Evolutionary conservation across 2,329 filamentous ascomycete genomes (phyloP), one percentile per base, ranked within the genome.

Genomic region (Colletotrichum karsti): DNA sequence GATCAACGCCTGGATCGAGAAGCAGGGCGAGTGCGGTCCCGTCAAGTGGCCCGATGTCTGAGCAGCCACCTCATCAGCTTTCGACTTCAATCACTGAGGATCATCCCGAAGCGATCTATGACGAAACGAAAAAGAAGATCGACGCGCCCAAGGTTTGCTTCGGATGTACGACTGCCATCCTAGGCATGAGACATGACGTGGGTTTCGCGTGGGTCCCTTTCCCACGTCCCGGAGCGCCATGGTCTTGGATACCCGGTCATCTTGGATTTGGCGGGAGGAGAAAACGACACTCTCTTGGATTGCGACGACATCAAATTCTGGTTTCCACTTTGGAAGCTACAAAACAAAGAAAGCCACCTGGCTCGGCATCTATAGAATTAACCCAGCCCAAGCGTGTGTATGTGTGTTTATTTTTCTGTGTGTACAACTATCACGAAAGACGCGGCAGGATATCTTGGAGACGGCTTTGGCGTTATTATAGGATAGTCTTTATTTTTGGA

Each of bases 1-100:
- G 70, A 84, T 85, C 63, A 70, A 78, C 22, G 63, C 70, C 13
- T 85, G 81, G 80, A 74, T 81, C n/a, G 71, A 76, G 48, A 63
- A 75, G 46, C 76, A 83, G 66, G 76, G 75, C 3, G 67, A 77
- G 10, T 84, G 82, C 69, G 71, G 73, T 9, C 68, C 73, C 46
- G 70, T 77, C 13, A 70, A 73, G 37, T 81, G 78, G 77, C 79
- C 79, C 15, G 54, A 71, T 22, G 63, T 72, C 33, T 69, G 55
- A 69, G 42, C 22, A 13, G n/a, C 41, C 18, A 24, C 26, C n/a
- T n/a, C n/a, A n/a, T n/a, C n/a, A n/a, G n/a, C n/a, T n/a, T n/a
- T 2, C 28, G 24, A 33, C n/a, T 20, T 10, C 35, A 2, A 28
- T 30, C 26, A 33, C 39, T 10, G 7, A 18, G 5, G 22, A 30